A percentile compares a stretch with the other conserved stretches of the same genome.
Evolutionary conservation across 2,329 filamentous ascomycete genomes (phyloP).

Genomic region (Mycogone perniciosa): DNA sequence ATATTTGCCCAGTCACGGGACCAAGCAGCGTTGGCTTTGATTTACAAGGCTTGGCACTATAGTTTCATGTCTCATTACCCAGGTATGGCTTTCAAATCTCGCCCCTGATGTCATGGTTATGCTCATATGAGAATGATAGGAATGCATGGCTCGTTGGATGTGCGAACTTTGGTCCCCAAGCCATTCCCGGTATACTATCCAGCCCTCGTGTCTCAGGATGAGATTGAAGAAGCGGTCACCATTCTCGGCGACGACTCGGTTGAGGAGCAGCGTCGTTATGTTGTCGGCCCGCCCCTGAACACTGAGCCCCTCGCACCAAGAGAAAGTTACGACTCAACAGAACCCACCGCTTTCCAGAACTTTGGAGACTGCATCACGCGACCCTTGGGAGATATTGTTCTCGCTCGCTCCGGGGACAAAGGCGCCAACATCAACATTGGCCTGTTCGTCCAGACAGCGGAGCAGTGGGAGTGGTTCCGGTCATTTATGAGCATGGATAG

Average conservation of each 20-base stretch:
- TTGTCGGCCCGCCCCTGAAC: constrained; percentile 15
- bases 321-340: constrained; percentile 18
- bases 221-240: constrained; percentile 27
- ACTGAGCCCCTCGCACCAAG: constrained; percentile 15
- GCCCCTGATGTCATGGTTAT: neutral
- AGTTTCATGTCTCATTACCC: constrained; percentile 38
- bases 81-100: constrained; percentile 8
- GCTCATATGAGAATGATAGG: constrained; percentile 20
- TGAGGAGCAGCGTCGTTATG: constrained; percentile 7
- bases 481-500: constrained; percentile 33
- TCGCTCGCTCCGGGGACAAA: constrained; percentile 34
- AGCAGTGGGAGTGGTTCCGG: constrained; percentile 41
- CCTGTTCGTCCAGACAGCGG: constrained; percentile 36
- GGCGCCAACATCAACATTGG: constrained; percentile 38
- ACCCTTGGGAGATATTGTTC: constrained; percentile 25
- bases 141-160: constrained; percentile 36
- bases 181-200: constrained; percentile 20
- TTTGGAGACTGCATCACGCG: constrained; percentile 18
- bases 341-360: constrained; percentile 5
- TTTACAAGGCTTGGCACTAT: constrained; percentile 25
- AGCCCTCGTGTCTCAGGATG: constrained; percentile 19
- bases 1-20: constrained; percentile 35
- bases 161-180: constrained; percentile 29
- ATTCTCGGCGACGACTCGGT: constrained; percentile 11
- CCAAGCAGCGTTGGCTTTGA: constrained; percentile 20